These are phyloP conservation scores for Corylus americana DNA, from an alignment of 306 rosid genomes.

Conservation along the genomic window DNA sequence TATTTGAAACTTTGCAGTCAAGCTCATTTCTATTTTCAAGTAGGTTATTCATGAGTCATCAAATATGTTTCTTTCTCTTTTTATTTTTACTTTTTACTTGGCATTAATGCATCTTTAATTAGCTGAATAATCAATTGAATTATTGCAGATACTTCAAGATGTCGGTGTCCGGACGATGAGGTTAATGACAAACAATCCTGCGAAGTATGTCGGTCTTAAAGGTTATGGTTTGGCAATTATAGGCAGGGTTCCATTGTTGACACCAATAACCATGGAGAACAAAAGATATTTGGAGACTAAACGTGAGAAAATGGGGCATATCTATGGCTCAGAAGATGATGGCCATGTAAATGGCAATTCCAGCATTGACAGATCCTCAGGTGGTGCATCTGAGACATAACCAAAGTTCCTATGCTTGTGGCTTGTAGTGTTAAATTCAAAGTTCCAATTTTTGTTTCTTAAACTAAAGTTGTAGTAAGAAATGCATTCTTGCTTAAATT, in stretches of 20 bases:
- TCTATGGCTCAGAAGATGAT: conserved; percentile 19
- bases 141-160: conserved; percentile 48
- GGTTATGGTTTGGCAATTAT: conserved; percentile 47
- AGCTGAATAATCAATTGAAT: background rate
- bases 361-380: background rate
- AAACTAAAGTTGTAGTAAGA: background rate
- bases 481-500: background rate
- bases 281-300: conserved; percentile 30
- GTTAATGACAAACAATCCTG: conserved; percentile 49
- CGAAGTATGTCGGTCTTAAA: conserved; percentile 37
- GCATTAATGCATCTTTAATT: background rate
- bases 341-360: conserved; percentile 10
- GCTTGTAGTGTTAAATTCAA: background rate
- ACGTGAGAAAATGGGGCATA: conserved; percentile 27
- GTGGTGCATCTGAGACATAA: background rate
- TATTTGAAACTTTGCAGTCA: background rate
- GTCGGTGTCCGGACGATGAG: conserved; percentile 46
- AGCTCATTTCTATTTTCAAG: background rate
- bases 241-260: conserved; percentile 39
- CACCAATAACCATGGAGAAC: conserved; percentile 31
- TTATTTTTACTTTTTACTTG: background rate
- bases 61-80: background rate
- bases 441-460: background rate
- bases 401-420: background rate
- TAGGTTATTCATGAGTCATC: background rate